Evolutionary conservation across 257 asterid genomes (phyloP), one percentile per base, ranked within the genome.

Genomic region (Cinchona pubescens): DNA sequence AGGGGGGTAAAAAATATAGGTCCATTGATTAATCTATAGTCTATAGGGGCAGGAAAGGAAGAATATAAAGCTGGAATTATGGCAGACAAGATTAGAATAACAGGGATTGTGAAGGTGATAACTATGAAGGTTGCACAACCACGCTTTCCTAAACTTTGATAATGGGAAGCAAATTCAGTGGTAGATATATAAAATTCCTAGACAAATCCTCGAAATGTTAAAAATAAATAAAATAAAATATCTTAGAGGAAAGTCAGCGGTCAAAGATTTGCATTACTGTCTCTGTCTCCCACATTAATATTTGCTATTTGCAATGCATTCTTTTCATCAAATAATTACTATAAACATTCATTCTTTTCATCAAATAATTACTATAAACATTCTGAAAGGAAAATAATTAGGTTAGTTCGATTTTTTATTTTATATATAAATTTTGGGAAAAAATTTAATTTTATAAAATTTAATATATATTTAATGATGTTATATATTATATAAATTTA

Each of bases 211-310:
- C 86, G 86, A 85, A 78, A 81, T 74, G 73, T 76, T 63, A 71
- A 83, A 68, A 56, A 34, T 23, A 73, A 68, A 21, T 51, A 73
- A 63, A 69, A 13, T 53, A 37, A 74, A 75, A 46, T 61, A 80
- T 76, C 49, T 51, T 16, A 37, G 73, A 64, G 35, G 43, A 67
- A 69, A 75, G 88, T 87, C 85, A 85, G 60, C 75, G 90, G 87
- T 87, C 88, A 86, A 89, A 89, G 86, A 87, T 87, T 74, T 87
- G 86, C 80, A 73, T 80, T 53, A 74, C 76, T 81, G 89, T 82
- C 69, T 73, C 37, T 81, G 90, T 86, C 91, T 82, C 91, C 94
- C 89, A 79, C 51, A 73, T 71, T 29, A 55, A 55, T 73, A 46
- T 58, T 49, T 49, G 61, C 84, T n/a, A n/a, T n/a, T n/a, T n/a